Evolutionary conservation across 495 filamentous ascomycete species (phyloP).

Genomic region (Penicillium cosmopolitanum): DNA sequence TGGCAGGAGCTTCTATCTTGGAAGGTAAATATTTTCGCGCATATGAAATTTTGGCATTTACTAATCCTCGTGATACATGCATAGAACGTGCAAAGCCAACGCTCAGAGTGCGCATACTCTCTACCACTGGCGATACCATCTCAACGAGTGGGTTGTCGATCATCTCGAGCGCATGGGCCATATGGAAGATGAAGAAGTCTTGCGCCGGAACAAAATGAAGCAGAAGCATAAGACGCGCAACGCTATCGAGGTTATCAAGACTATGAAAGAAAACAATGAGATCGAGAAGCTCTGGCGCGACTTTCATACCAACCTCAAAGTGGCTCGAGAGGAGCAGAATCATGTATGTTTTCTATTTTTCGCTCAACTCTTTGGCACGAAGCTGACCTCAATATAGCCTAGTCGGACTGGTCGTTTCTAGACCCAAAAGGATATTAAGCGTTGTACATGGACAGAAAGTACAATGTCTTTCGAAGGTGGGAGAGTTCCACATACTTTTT

Average conservation of each 20-base stretch:
- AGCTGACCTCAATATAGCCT: neutral
- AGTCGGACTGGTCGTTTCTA: constrained; percentile 3
- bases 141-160: constrained; percentile 70
- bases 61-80: neutral
- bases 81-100: constrained; percentile 66
- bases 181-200: constrained; percentile 52
- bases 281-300: constrained; percentile 61
- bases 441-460: neutral
- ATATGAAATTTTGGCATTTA: neutral
- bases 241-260: constrained; percentile 59
- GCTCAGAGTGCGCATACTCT: constrained; percentile 71
- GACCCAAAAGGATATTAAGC: neutral
- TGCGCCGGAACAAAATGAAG: constrained; percentile 57
- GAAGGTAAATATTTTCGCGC: constrained; percentile 39
- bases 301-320: constrained; percentile 61
- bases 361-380: neutral
- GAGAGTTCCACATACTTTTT: neutral
- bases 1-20: constrained; percentile 44
- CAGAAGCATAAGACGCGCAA: constrained; percentile 54
- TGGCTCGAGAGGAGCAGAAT: constrained; percentile 48
- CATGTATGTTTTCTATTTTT: constrained; percentile 29
- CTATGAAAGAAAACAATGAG: constrained; percentile 58
- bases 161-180: constrained; percentile 61
- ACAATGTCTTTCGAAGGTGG: neutral
- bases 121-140: constrained; percentile 74